Percentiles rank a stretch among this genome's conserved stretches.
Evolutionary conservation across 108 stramenopile species (phyloP).

Genomic region (Stephanodiscus triporus): DNA sequence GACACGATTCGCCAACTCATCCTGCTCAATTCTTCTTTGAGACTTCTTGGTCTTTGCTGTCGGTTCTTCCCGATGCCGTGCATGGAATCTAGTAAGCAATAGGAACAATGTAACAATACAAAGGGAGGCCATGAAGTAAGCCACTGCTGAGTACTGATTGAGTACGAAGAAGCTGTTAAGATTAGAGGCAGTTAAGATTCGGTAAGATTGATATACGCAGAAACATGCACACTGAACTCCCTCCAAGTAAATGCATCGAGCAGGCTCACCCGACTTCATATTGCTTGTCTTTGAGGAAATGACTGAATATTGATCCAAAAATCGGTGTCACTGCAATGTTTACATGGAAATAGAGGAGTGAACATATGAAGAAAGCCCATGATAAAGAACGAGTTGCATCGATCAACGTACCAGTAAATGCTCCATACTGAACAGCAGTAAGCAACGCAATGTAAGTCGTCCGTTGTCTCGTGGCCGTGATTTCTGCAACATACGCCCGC

Average conservation of each 20-base stretch:
- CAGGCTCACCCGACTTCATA: slow-evolving; percentile 53
- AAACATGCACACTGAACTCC: slow-evolving; percentile 3
- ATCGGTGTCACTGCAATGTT: slow-evolving; percentile 58
- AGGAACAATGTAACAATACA: slow-evolving; percentile 55
- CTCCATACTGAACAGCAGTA: slow-evolving; percentile 95
- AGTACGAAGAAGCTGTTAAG: slow-evolving; percentile 51
- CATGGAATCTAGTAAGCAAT: slow-evolving; percentile 65
- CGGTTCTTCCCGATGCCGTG: slow-evolving; percentile 60
- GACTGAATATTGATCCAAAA: slow-evolving; percentile 82
- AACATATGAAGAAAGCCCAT: background rate
- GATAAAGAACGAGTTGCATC: background rate
- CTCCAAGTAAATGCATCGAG: background rate
- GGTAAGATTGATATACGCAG: background rate
- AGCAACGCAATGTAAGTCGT: slow-evolving; percentile 91
- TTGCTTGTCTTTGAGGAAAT: slow-evolving; percentile 51
- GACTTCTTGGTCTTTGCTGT: slow-evolving; percentile 58
- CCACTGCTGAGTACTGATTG: slow-evolving; percentile 87
- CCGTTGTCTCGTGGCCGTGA: slow-evolving; percentile 81
- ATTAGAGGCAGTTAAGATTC: background rate
- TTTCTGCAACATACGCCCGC: slow-evolving; percentile 93
- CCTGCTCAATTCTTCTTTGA: slow-evolving; percentile 46
- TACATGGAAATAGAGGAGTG: background rate
- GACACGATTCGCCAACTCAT: slow-evolving; percentile 68
- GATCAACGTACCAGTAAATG: slow-evolving; percentile 81
- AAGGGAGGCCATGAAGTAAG: slow-evolving; percentile 72